Evolutionary conservation across 768 basidiomycete species (phyloP).

Genomic region (Pseudohyphozyma bogoriensis): DNA sequence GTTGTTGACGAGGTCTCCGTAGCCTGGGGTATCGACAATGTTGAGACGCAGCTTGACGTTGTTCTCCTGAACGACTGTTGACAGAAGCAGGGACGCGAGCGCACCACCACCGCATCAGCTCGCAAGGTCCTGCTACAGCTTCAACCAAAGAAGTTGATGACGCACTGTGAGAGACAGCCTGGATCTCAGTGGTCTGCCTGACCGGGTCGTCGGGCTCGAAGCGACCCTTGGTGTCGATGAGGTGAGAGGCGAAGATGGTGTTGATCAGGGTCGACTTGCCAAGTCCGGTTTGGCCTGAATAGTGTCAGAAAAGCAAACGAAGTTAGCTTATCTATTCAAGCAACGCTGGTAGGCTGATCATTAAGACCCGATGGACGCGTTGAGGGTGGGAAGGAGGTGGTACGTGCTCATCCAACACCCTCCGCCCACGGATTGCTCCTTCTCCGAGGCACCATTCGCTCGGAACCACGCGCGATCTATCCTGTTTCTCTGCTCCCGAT

Average conservation of each 20-base stretch:
- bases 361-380: too few species aligned
- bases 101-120: neutral
- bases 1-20: constrained; percentile 97
- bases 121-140: neutral
- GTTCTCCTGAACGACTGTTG: constrained; percentile 86
- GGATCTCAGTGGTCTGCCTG: constrained; percentile 93
- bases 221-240: constrained; percentile 95
- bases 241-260: constrained; percentile 96
- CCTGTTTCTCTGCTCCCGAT: neutral
- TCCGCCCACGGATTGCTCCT: neutral
- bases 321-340: neutral
- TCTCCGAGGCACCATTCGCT: neutral
- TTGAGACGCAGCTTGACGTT: constrained; percentile 88
- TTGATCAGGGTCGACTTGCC: constrained; percentile 98
- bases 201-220: constrained; percentile 76
- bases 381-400: neutral
- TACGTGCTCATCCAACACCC: neutral
- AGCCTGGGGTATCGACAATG: constrained; percentile 98
- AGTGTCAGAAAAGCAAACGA: neutral
- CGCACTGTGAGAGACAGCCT: constrained; percentile 84
- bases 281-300: constrained; percentile 82
- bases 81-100: neutral
- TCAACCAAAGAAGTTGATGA: constrained; percentile 16
- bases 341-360: too few species aligned
- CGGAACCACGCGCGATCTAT: neutral